Base-by-base conservation (phyloP, 2,329 filamentous ascomycete species). In the Phialophora expanda region DNA sequence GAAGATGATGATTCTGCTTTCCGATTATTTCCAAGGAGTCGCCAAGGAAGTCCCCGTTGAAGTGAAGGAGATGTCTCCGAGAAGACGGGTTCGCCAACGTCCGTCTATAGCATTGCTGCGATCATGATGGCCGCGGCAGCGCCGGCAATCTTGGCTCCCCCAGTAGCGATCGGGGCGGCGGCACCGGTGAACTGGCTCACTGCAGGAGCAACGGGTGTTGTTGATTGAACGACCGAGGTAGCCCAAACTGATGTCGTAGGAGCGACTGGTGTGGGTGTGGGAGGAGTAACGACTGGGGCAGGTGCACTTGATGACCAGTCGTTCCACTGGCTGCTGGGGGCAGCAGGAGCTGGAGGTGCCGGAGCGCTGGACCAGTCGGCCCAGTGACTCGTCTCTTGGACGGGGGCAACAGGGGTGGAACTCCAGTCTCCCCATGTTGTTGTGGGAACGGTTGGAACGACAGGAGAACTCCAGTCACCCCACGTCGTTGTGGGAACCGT, bases 101-200 rank as follows among this genome's bases (percentile, higher is more conserved):
- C 20, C 8, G 14, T 17, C 63, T 62, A 70, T 26, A 70, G 56
- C 41, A 70, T 26, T 20, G 67, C 69, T 20, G 56, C 69, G 30
- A 66, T 63, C 38, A 68, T 44, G 41, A 69, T 20, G 55, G 65
- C 69, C n/a, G 65, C 61, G 34, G 65, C 67, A 24, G 67, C 69
- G 61, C 65, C 67, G 30, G 63, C 65, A 14, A 71, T 26, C 55
- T 68, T 65, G 46, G 59, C 32, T 28, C 55, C 65, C 14, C 62
- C 67, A 11, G 67, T 62, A 4, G 63, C 63, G 20, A 63, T 20
- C 4, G 56, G 61, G 4, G 67, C 61, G 20, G 69, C 69, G n/a
- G 51, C 69, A 32, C 69, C 69, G 46, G 62, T 64, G 64, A 69
- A 71, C 24, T 61, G 51, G 54, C 59, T 64, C 41, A 56, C 69